Evolutionary conservation across 176 grass and related monocot genomes (phyloP).

Genomic region (Bothriochloa decipiens): DNA sequence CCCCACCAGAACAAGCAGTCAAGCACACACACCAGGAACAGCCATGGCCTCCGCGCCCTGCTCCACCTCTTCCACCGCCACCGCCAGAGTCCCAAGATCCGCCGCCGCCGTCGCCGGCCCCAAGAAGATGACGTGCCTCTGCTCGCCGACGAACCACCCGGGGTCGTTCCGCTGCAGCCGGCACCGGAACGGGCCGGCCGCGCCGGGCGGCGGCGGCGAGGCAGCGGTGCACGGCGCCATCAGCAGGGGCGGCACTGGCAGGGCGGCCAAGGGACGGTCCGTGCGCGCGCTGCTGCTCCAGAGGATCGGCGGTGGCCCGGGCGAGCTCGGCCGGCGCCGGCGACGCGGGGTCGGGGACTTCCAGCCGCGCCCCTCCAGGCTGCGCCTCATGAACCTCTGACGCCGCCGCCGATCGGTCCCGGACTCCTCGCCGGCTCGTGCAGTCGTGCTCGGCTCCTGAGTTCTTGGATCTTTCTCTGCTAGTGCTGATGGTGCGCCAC

Average conservation of each 20-base stretch:
- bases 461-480: neutral
- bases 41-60: slow-evolving; percentile 43
- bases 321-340: slow-evolving; percentile 50
- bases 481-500: neutral
- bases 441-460: neutral
- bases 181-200: slow-evolving; percentile 40
- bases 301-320: slow-evolving; percentile 43
- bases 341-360: slow-evolving; percentile 47
- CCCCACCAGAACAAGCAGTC: neutral
- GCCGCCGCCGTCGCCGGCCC: neutral
- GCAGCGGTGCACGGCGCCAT: neutral
- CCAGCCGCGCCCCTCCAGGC: slow-evolving; percentile 64
- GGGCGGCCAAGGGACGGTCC: slow-evolving; percentile 41
- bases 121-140: slow-evolving; percentile 56
- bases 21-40: neutral
- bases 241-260: neutral
- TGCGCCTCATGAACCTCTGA: slow-evolving; percentile 51
- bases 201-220: neutral
- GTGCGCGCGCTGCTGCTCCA: slow-evolving; percentile 63
- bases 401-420: neutral
- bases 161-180: slow-evolving; percentile 84
- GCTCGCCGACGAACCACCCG: slow-evolving; percentile 78
- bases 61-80: neutral
- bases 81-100: neutral
- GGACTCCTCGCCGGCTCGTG: neutral